A percentile compares a stretch with the other conserved stretches of the same genome.
phyloP scores from a whole-genome alignment of 352 stramenopile genomes.

The Pythium aphanidermatum region DNA sequence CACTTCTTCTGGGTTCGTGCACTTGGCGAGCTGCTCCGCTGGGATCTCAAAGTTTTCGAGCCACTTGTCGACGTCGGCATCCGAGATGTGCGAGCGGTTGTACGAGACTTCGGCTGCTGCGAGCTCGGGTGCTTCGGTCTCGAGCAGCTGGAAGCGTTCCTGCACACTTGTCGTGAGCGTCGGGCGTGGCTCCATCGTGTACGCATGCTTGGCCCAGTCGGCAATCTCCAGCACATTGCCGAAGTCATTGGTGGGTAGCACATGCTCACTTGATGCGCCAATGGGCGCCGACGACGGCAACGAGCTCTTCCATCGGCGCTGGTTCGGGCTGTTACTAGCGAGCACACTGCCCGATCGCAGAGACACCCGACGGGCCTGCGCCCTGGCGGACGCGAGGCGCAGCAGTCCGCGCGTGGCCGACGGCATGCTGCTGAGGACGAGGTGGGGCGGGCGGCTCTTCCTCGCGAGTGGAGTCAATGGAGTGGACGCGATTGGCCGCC shows the following conservation, averaged over 20 bases:
- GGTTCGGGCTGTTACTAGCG: too few relatives aligned
- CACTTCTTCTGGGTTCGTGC: slow-evolving; percentile 35
- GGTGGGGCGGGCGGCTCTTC: neutral
- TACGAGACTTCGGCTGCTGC: slow-evolving; percentile 6
- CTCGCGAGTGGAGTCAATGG: too few relatives aligned
- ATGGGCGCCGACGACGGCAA: slow-evolving; percentile 4
- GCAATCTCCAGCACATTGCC: slow-evolving; percentile 32
- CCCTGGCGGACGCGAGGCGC: slow-evolving; percentile 4
- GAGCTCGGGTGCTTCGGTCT: slow-evolving; percentile 12
- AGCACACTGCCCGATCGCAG: slow-evolving; percentile 3
- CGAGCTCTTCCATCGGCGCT: slow-evolving; percentile 20
- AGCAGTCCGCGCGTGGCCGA: slow-evolving; percentile 10
- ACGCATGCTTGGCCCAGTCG: slow-evolving; percentile 55
- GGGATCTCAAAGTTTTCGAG: slow-evolving; percentile 55
- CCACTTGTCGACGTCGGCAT: slow-evolving; percentile 75
- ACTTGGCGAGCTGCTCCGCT: slow-evolving; percentile 38
- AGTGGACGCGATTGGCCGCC: too few relatives aligned
- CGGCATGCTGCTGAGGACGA: neutral
- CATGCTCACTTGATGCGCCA: neutral
- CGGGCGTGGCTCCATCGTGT: slow-evolving; percentile 39
- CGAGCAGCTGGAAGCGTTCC: slow-evolving; percentile 19
- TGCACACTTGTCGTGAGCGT: too few relatives aligned
- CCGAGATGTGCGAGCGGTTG: slow-evolving; percentile 42
- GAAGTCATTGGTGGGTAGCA: slow-evolving; percentile 10
- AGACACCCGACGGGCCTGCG: slow-evolving; percentile 1